These are phyloP conservation scores for Letharia columbiana DNA, from an alignment of 495 filamentous ascomycete species.

Conservation along the genomic window DNA sequence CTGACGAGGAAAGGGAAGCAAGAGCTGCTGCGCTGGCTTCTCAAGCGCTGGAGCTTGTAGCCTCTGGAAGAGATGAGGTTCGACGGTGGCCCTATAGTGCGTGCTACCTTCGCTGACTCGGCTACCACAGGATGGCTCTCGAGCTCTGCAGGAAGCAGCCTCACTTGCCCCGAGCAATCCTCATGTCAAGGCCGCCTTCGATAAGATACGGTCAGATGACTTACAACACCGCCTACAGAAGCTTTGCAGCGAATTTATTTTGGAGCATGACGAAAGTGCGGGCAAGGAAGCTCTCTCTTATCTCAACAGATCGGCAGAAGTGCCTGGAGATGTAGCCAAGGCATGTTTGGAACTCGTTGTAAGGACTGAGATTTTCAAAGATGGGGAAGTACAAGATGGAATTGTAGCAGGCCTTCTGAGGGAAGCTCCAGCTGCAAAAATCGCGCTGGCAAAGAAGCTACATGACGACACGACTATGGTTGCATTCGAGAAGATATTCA, in stretches of 20 bases:
- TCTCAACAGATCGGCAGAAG: conserved; percentile 44
- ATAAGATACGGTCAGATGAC: conserved; percentile 43
- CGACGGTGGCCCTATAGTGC: conserved; percentile 21
- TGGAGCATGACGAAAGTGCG: conserved; percentile 42
- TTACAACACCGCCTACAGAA: conserved; percentile 41
- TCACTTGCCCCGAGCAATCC: conserved; percentile 50
- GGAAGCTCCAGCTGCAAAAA: conserved; percentile 47
- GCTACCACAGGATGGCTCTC: conserved; percentile 43
- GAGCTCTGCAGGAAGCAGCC: conserved; percentile 54
- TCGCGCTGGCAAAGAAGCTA: conserved; percentile 43
- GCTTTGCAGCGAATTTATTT: conserved; percentile 47
- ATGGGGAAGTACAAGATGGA: conserved; percentile 43
- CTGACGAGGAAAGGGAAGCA: conserved; percentile 40
- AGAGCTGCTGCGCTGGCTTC: conserved; percentile 42
- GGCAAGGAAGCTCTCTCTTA: conserved; percentile 50
- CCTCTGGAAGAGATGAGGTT: conserved; percentile 43
- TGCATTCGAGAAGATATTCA: conserved; percentile 51
- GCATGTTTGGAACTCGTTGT: conserved; percentile 49
- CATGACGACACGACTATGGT: conserved; percentile 42
- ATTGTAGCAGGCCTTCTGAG: conserved; percentile 53
- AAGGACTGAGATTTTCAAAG: conserved; percentile 33
- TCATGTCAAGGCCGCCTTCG: conserved; percentile 44
- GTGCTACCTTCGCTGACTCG: conserved; percentile 17
- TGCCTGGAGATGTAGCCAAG: conserved; percentile 44
- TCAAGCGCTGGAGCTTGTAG: conserved; percentile 44